These are phyloP conservation scores for Platanthera guangdongensis DNA, from an alignment of 106 monocot genomes.

Conservation along the genomic window DNA sequence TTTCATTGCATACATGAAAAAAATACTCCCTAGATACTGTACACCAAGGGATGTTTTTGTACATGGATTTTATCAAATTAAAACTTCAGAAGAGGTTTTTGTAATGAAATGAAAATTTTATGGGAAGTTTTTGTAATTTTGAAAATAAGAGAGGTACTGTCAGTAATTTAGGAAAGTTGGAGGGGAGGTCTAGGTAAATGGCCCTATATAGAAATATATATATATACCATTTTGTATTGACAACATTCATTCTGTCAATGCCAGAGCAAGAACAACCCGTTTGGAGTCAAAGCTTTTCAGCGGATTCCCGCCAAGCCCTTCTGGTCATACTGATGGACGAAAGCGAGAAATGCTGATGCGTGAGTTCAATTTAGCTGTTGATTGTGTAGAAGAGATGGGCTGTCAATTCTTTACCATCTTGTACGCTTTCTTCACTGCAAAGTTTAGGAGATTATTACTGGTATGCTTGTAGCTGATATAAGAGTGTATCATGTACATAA, in stretches of 20 bases:
- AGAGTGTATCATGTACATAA: conserved; percentile 10
- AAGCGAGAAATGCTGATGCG: background rate
- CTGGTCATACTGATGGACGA: conserved; percentile 11
- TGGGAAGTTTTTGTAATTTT: background rate
- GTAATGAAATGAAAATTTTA: background rate
- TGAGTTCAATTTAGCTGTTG: background rate
- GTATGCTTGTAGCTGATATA: background rate
- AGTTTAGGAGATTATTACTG: background rate
- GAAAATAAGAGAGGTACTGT: background rate
- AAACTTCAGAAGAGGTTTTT: background rate
- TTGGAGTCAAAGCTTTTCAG: conserved; percentile 47
- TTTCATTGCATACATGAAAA: too few relatives aligned
- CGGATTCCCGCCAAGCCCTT: conserved; percentile 37
- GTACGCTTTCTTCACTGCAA: background rate
- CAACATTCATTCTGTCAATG: background rate
- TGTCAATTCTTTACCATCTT: background rate
- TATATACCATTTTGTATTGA: background rate
- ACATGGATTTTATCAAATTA: background rate
- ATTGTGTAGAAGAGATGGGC: background rate
- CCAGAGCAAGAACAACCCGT: conserved; percentile 74
- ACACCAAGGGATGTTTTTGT: too few relatives aligned
- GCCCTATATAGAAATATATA: background rate
- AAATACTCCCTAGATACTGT: too few relatives aligned
- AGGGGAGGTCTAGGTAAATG: too few relatives aligned
- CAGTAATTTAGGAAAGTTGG: too few relatives aligned